A percentile compares a stretch with the other conserved stretches of the same genome.
Evolutionary conservation across 2,329 filamentous ascomycete genomes (phyloP).

Genomic region (Piedraia hortae): DNA sequence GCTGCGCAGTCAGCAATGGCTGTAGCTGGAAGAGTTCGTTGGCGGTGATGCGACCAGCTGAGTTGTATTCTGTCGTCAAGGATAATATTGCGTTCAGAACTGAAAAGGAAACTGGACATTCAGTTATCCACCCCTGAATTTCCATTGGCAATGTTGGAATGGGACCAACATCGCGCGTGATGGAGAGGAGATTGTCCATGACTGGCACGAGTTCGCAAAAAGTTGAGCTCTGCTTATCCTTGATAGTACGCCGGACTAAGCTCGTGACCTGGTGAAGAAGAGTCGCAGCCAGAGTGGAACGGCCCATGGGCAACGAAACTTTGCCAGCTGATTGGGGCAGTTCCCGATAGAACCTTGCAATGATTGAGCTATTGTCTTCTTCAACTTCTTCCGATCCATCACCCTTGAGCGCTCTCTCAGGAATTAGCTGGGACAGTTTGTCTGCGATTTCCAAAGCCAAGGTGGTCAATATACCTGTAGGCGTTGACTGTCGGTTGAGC

Average conservation of each 20-base stretch:
- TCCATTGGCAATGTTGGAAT: too few species aligned
- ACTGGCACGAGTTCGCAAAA: too few species aligned
- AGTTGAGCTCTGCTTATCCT: too few species aligned
- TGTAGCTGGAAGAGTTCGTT: slow-evolving; percentile 23
- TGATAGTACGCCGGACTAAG: too few species aligned
- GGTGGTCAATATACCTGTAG: too few species aligned
- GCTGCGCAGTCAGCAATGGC: slow-evolving; percentile 35
- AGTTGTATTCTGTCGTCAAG: slow-evolving; percentile 3
- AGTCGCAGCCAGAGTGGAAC: background rate
- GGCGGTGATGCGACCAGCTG: slow-evolving; percentile 2
- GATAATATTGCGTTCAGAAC: slow-evolving; percentile 4
- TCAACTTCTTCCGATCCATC: background rate
- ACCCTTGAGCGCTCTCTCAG: slow-evolving; percentile 3
- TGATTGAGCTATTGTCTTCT: background rate
- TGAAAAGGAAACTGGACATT: too few species aligned
- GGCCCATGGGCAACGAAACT: background rate
- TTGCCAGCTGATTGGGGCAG: background rate
- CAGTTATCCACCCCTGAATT: too few species aligned
- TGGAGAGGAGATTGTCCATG: too few species aligned
- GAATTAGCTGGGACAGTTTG: slow-evolving; percentile 4
- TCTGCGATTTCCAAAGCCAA: slow-evolving; percentile 1
- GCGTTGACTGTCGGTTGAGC: background rate
- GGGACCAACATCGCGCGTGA: too few species aligned
- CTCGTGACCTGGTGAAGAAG: too few species aligned
- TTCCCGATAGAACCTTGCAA: slow-evolving; percentile 1